Evolutionary conservation across 352 stramenopile species (phyloP).

Genomic region (Phytopythium cucurbitacearum): DNA sequence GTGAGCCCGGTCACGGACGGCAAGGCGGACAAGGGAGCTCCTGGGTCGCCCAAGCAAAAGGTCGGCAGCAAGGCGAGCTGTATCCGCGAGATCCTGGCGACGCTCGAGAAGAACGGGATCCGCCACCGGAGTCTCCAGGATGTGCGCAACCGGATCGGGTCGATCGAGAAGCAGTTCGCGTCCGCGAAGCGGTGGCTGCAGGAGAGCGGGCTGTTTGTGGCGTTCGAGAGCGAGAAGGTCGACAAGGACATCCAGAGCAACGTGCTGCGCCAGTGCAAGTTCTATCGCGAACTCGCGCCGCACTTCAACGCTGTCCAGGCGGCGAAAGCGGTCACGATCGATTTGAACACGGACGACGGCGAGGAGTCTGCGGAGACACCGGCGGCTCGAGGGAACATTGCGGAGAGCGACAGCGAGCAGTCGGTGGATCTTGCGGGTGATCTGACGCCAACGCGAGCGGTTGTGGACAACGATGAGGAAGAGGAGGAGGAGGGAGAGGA

Average conservation of each 20-base stretch:
- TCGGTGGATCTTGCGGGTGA: background rate
- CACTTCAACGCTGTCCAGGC: background rate
- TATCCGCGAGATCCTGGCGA: conserved; percentile 12
- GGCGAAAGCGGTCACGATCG: conserved; percentile 2
- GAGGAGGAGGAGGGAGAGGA: conserved; percentile 13
- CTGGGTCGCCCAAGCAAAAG: background rate
- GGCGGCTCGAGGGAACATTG: conserved; percentile 8
- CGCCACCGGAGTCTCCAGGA: conserved; percentile 9
- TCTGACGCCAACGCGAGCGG: conserved; percentile 1
- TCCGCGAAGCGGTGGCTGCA: conserved; percentile 12
- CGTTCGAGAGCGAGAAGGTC: conserved; percentile 6
- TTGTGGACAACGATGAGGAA: conserved; percentile 6
- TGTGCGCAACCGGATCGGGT: conserved; percentile 11
- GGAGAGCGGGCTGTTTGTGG: conserved; percentile 8
- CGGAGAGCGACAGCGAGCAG: conserved; percentile 4
- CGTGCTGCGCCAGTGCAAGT: conserved; percentile 17
- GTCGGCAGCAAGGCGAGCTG: background rate
- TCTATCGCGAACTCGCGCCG: conserved; percentile 23
- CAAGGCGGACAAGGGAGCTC: background rate
- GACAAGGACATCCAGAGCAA: conserved; percentile 8
- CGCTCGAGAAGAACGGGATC: conserved; percentile 14
- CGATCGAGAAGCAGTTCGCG: conserved; percentile 15
- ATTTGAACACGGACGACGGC: conserved; percentile 10
- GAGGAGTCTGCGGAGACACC: conserved; percentile 8
- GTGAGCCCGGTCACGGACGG: background rate